These are phyloP conservation scores for Fusarium caatingaense DNA, from an alignment of 2,329 filamentous ascomycete species.

Conservation along the genomic window DNA sequence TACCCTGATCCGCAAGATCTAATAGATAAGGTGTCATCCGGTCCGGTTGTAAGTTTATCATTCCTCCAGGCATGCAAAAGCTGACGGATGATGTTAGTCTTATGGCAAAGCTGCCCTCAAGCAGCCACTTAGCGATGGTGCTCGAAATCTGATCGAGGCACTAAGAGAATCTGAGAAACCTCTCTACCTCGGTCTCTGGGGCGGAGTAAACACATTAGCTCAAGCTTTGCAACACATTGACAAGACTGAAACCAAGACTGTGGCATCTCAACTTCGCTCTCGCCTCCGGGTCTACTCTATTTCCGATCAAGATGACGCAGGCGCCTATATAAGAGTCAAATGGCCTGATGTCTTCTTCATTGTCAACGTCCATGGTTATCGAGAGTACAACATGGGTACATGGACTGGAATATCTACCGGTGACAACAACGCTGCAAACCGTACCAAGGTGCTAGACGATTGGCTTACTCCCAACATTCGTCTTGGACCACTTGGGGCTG, in stretches of 20 bases:
- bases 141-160: background rate
- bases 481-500: background rate
- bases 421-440: background rate
- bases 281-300: slow-evolving; percentile 14
- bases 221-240: slow-evolving; percentile 8
- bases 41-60: background rate
- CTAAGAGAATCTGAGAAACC: slow-evolving; percentile 5
- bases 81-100: background rate
- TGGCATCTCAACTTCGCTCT: slow-evolving; percentile 5
- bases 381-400: background rate
- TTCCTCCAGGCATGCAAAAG: rapidly evolving
- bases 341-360: slow-evolving; percentile 21
- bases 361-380: slow-evolving; percentile 1
- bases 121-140: slow-evolving; percentile 1
- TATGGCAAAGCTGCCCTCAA: slow-evolving; percentile 12
- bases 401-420: slow-evolving; percentile 11
- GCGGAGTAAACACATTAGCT: slow-evolving; percentile 7
- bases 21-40: background rate
- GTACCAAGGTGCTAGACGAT: background rate
- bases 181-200: slow-evolving; percentile 5
- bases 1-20: background rate
- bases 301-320: slow-evolving; percentile 17
- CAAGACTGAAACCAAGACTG: background rate
- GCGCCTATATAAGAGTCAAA: slow-evolving; percentile 2
- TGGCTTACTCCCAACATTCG: slow-evolving; percentile 23